These are phyloP conservation scores for Glebionis coronaria DNA, from an alignment of 129 eudicot species.

Conservation along the genomic window DNA sequence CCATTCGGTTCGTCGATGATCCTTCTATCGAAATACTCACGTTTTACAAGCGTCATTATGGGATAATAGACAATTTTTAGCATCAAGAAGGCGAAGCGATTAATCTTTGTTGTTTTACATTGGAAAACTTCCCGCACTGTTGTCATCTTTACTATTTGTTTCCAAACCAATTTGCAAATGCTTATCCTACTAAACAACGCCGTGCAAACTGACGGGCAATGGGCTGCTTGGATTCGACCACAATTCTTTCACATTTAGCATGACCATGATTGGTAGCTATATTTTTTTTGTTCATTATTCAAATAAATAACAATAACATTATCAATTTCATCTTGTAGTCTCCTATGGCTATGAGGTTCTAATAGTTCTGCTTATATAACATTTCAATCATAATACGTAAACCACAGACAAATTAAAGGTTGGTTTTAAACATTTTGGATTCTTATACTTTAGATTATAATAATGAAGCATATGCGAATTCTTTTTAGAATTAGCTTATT, in stretches of 20 bases:
- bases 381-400: too few species aligned
- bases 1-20: background rate
- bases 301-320: too few species aligned
- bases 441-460: too few species aligned
- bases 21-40: background rate
- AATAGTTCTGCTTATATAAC: too few species aligned
- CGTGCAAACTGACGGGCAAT: background rate
- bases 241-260: constrained; percentile 8
- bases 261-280: constrained; percentile 3
- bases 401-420: too few species aligned
- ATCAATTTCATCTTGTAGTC: too few species aligned
- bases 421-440: too few species aligned
- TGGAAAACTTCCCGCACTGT: background rate
- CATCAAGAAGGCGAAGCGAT: constrained; percentile 29
- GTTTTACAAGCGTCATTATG: background rate
- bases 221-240: constrained; percentile 35
- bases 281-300: too few species aligned
- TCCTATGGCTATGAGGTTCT: too few species aligned
- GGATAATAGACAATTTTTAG: background rate
- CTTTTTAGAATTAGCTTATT: too few species aligned
- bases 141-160: background rate
- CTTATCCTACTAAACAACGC: too few species aligned
- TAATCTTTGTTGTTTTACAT: constrained; percentile 25
- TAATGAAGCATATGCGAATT: too few species aligned
- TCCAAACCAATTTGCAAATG: background rate